phyloP scores from a whole-genome alignment of 306 rosid genomes.

The Dalbergia oliveri region DNA sequence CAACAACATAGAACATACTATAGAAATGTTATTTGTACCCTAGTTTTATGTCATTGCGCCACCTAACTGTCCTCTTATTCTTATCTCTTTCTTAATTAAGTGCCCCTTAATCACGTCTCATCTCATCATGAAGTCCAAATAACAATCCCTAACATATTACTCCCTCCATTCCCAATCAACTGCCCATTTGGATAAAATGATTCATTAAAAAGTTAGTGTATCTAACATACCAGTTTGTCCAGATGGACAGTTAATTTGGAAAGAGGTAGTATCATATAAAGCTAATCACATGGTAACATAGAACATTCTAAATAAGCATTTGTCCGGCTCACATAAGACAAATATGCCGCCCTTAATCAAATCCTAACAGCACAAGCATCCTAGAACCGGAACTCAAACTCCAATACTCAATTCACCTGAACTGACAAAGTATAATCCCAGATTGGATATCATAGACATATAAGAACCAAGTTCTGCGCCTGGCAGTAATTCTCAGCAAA shows the following conservation, averaged over 20 bases:
- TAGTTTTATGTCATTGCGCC: no score
- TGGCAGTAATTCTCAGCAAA: constrained; percentile 26
- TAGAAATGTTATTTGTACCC: no score
- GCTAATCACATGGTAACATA: constrained; percentile 11
- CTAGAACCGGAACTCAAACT: neutral
- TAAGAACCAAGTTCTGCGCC: constrained; percentile 28
- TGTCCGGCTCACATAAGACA: neutral
- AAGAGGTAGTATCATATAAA: constrained; percentile 2
- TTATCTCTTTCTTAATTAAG: no score
- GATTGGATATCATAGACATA: constrained; percentile 6
- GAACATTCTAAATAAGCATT: constrained; percentile 15
- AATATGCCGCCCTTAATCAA: neutral
- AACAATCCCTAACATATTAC: neutral
- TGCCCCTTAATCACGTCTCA: no score
- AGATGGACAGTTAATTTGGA: no score
- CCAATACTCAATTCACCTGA: constrained; percentile 10
- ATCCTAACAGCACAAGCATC: neutral
- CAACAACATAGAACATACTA: neutral
- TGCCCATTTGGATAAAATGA: no score
- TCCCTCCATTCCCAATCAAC: no score
- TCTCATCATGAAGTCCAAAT: no score
- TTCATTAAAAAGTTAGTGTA: no score
- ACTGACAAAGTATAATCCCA: constrained; percentile 32
- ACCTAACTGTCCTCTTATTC: no score
- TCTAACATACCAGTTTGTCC: no score